Conservation (phyloP, 108 stramenopile species). For the Discostella stelligeroides region DNA sequence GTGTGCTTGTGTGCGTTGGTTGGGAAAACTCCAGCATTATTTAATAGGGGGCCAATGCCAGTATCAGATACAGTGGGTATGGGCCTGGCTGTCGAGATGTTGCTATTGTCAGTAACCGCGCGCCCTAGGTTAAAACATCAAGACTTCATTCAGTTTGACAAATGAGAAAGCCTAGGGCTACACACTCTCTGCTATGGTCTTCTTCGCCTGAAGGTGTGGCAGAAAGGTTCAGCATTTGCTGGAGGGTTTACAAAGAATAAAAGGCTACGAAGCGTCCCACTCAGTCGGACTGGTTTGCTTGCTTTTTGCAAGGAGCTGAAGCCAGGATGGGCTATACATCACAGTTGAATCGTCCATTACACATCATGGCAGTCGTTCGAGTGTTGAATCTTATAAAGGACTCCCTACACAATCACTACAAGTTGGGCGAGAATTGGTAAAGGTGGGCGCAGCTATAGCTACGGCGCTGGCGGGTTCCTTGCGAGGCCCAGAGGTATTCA, state of each 20-base stretch:
- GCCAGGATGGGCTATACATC: too few relatives aligned
- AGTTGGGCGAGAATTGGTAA: background rate
- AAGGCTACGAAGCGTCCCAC: too few relatives aligned
- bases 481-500: too few relatives aligned
- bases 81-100: slow-evolving; percentile 20
- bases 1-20: background rate
- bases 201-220: too few relatives aligned
- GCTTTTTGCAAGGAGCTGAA: too few relatives aligned
- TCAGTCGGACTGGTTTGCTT: too few relatives aligned
- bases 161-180: background rate
- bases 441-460: background rate
- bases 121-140: slow-evolving; percentile 7
- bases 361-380: background rate
- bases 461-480: too few relatives aligned
- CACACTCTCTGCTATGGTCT: too few relatives aligned
- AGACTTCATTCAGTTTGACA: slow-evolving; percentile 14
- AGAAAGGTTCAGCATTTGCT: too few relatives aligned
- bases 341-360: too few relatives aligned
- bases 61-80: slow-evolving; percentile 17
- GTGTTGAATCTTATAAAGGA: background rate
- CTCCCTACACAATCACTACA: background rate
- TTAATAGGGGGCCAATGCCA: slow-evolving; percentile 6
- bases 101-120: background rate
- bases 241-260: too few relatives aligned
- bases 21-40: slow-evolving; percentile 6